These are phyloP conservation scores for Boletus rubropictus DNA, from an alignment of 768 basidiomycete species.

Conservation along the genomic window DNA sequence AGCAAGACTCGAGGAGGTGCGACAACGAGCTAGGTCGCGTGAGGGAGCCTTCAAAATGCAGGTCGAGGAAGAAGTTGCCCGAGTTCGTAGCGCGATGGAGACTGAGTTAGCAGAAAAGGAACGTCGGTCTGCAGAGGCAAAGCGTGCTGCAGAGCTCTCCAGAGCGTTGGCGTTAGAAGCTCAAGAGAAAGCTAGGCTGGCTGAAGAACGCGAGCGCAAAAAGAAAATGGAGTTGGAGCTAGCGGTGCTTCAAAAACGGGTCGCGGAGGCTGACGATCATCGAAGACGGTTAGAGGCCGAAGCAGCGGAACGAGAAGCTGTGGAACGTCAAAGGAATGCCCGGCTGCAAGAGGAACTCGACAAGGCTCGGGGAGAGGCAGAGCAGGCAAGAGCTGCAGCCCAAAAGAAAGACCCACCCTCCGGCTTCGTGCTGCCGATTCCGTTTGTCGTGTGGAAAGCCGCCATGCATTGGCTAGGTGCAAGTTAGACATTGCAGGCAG, in stretches of 20 bases:
- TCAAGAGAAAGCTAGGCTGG: slow-evolving; percentile 26
- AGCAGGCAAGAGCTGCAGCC: slow-evolving; percentile 16
- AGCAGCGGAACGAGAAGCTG: slow-evolving; percentile 21
- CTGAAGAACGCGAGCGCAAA: slow-evolving; percentile 29
- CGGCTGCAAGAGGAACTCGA: slow-evolving; percentile 30
- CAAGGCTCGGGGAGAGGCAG: slow-evolving; percentile 25
- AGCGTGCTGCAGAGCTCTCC: slow-evolving; percentile 27
- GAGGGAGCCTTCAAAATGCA: slow-evolving; percentile 23
- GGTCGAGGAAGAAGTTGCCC: slow-evolving; percentile 26
- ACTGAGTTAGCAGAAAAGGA: slow-evolving; percentile 20
- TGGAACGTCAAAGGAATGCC: slow-evolving; percentile 24
- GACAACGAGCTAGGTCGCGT: slow-evolving; percentile 17
- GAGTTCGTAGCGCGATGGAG: slow-evolving; percentile 22
- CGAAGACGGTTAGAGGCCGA: slow-evolving; percentile 27
- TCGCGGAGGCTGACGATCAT: slow-evolving; percentile 26
- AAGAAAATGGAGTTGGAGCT: slow-evolving; percentile 25
- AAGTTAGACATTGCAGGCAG: slow-evolving; percentile 11
- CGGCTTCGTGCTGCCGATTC: slow-evolving; percentile 28
- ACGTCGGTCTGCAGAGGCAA: slow-evolving; percentile 21
- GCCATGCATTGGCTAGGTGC: slow-evolving; percentile 31
- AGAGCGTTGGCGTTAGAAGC: slow-evolving; percentile 21
- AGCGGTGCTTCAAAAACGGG: slow-evolving; percentile 21
- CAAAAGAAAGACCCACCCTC: slow-evolving; percentile 29
- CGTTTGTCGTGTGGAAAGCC: slow-evolving; percentile 31
- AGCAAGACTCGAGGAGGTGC: slow-evolving; percentile 25